Evolutionary conservation across 2,329 filamentous ascomycete genomes (phyloP).

Genomic region (Penicillium sp.): DNA sequence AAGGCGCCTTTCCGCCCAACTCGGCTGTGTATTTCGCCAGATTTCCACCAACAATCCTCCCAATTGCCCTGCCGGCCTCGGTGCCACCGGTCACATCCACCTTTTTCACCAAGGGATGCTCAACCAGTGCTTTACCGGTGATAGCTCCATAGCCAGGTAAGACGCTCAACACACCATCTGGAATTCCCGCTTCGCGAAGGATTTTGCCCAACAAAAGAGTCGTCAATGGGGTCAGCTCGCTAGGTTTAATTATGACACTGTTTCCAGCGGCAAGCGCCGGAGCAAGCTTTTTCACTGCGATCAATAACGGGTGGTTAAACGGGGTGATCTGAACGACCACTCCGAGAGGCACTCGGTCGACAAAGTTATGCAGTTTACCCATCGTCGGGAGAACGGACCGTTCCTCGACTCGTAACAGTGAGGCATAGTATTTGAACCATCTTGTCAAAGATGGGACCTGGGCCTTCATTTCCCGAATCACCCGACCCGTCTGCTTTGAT

Average conservation of each 20-base stretch:
- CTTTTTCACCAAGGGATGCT: slow-evolving; percentile 31
- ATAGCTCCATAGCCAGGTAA: slow-evolving; percentile 53
- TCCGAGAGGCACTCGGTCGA: slow-evolving; percentile 37
- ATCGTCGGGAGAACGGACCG: slow-evolving; percentile 63
- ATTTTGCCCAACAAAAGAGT: slow-evolving; percentile 40
- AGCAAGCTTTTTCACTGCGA: slow-evolving; percentile 40
- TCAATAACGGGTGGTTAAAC: slow-evolving; percentile 40
- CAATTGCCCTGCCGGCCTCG: slow-evolving; percentile 34
- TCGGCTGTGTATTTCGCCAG: slow-evolving; percentile 37
- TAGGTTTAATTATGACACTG: slow-evolving; percentile 40
- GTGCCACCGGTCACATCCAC: slow-evolving; percentile 37
- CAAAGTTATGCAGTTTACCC: slow-evolving; percentile 39
- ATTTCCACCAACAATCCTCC: slow-evolving; percentile 31
- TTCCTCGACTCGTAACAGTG: slow-evolving; percentile 65
- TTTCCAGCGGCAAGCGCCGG: slow-evolving; percentile 43
- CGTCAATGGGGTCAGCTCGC: slow-evolving; percentile 45
- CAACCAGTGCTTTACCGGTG: slow-evolving; percentile 40
- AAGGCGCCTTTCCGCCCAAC: slow-evolving; percentile 38
- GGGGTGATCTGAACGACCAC: slow-evolving; percentile 42
- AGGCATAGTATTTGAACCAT: slow-evolving; percentile 71
- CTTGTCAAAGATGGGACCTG: slow-evolving; percentile 57
- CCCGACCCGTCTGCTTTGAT: slow-evolving; percentile 65
- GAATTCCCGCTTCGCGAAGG: slow-evolving; percentile 44
- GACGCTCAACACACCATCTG: slow-evolving; percentile 44
- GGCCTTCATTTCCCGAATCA: slow-evolving; percentile 66